Conservation (phyloP, 352 stramenopile species). For the Phytophthora chlamydospora region DNA sequence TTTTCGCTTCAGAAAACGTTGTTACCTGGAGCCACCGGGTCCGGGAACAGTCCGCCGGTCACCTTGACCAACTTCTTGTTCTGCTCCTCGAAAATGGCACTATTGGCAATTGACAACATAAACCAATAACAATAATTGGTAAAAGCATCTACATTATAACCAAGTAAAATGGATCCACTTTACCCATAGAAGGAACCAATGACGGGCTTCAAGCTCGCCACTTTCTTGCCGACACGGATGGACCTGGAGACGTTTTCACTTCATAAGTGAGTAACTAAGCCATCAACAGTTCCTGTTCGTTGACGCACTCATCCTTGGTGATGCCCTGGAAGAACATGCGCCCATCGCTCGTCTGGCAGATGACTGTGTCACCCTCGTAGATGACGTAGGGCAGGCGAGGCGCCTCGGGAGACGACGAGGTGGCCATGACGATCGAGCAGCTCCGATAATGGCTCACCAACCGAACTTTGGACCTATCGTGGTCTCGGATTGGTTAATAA, state of each 20-base stretch:
- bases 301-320: conserved; percentile 69
- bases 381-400: conserved; percentile 71
- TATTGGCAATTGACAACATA: conserved; percentile 13
- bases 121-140: conserved; percentile 5
- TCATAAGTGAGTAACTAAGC: conserved; percentile 8
- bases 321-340: conserved; percentile 87
- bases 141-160: neutral
- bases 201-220: conserved; percentile 68
- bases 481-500: too few relatives aligned
- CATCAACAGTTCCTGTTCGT: neutral
- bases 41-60: conserved; percentile 76
- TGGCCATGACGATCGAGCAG: conserved; percentile 21
- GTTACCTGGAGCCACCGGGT: conserved; percentile 77
- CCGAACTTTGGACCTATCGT: too few relatives aligned
- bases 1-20: neutral
- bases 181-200: conserved; percentile 81
- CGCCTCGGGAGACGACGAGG: conserved; percentile 4
- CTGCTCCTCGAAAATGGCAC: conserved; percentile 84
- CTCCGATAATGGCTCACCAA: neutral
- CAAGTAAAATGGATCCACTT: neutral
- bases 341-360: conserved; percentile 86
- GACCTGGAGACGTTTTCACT: conserved; percentile 29
- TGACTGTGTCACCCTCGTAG: conserved; percentile 87
- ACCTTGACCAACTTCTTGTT: conserved; percentile 82
- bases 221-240: conserved; percentile 86